A percentile compares a stretch with the other conserved stretches of the same genome.
Evolutionary conservation across 1,139 yeast genomes (phyloP).

Genomic region (Saccharomyces hybrid): DNA sequence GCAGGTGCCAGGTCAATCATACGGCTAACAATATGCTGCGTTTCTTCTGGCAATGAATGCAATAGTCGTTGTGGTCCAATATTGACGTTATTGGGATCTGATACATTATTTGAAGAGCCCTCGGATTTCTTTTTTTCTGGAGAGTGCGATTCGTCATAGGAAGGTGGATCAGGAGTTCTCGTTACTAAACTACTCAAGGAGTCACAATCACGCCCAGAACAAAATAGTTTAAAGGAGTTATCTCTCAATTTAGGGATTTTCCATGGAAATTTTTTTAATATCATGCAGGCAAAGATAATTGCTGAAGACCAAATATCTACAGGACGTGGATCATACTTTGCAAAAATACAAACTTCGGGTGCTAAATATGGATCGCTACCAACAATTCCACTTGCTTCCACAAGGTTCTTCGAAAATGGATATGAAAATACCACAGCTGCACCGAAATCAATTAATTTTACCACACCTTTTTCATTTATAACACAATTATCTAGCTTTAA

Average conservation of each 20-base stretch:
- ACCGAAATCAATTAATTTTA: constrained; percentile 88
- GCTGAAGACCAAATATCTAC: constrained; percentile 96
- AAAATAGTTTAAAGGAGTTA: constrained; percentile 60
- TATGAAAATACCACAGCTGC: constrained; percentile 89
- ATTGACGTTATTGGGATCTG: constrained; percentile 40
- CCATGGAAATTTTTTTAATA: constrained; percentile 92
- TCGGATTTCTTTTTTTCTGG: constrained; percentile 8
- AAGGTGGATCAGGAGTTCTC: constrained; percentile 33
- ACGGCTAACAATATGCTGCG: constrained; percentile 54
- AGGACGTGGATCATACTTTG: constrained; percentile 84
- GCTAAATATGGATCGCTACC: constrained; percentile 94
- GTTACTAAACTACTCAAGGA: constrained; percentile 35
- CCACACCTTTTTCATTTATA: constrained; percentile 73
- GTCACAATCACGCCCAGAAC: constrained; percentile 39
- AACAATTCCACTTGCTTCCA: constrained; percentile 82
- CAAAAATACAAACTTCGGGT: constrained; percentile 79
- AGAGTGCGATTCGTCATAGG: constrained; percentile 21
- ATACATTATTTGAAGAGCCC: constrained; percentile 13
- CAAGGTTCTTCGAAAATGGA: constrained; percentile 74
- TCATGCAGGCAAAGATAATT: constrained; percentile 90
- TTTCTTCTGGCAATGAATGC: constrained; percentile 61
- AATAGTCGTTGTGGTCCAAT: constrained; percentile 64
- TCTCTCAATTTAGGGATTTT: constrained; percentile 86
- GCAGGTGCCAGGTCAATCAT: constrained; percentile 84
- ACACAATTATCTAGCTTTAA: constrained; percentile 91